Evolutionary conservation across 2,329 filamentous ascomycete genomes (phyloP).

Genomic region (Xylariales sp.): DNA sequence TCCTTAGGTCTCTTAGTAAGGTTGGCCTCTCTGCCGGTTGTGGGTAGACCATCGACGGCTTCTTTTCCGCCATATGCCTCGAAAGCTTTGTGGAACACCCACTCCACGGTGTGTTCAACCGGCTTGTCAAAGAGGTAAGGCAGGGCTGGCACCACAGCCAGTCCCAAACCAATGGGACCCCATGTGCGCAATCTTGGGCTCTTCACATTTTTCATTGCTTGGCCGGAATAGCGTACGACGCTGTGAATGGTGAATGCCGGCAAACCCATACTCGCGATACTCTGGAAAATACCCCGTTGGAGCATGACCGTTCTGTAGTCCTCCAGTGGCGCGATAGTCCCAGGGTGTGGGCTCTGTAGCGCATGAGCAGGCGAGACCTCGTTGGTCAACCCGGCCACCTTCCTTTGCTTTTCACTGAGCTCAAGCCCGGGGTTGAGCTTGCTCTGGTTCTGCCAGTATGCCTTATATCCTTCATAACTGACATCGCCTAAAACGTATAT

Average conservation of each 20-base stretch:
- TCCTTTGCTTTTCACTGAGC: slow-evolving; percentile 44
- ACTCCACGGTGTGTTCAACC: slow-evolving; percentile 88
- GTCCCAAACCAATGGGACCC: slow-evolving; percentile 82
- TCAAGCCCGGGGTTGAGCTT: slow-evolving; percentile 64
- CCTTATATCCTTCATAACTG: slow-evolving; percentile 88
- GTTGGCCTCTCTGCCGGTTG: slow-evolving; percentile 47
- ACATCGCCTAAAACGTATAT: slow-evolving; percentile 89
- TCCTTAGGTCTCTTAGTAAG: slow-evolving; percentile 39
- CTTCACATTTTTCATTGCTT: slow-evolving; percentile 78
- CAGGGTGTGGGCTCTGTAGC: slow-evolving; percentile 26
- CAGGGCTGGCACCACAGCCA: slow-evolving; percentile 75
- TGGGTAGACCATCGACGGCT: slow-evolving; percentile 51
- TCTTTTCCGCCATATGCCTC: slow-evolving; percentile 61
- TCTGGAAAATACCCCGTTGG: slow-evolving; percentile 87
- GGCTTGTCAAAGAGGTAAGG: slow-evolving; percentile 86
- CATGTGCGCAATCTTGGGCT: slow-evolving; percentile 74
- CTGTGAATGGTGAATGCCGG: slow-evolving; percentile 93
- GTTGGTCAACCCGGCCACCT: slow-evolving; percentile 39
- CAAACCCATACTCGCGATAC: slow-evolving; percentile 85
- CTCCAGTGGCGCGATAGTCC: slow-evolving; percentile 65
- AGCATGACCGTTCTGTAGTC: slow-evolving; percentile 90
- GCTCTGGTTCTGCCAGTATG: slow-evolving; percentile 82
- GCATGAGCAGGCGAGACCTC: slow-evolving; percentile 24
- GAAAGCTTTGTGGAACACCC: slow-evolving; percentile 81
- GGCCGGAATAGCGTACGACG: slow-evolving; percentile 84